Evolutionary conservation across 2,329 filamentous ascomycete genomes (phyloP), one percentile per base, ranked within the genome.

Genomic region (Colletotrichum shisoi): DNA sequence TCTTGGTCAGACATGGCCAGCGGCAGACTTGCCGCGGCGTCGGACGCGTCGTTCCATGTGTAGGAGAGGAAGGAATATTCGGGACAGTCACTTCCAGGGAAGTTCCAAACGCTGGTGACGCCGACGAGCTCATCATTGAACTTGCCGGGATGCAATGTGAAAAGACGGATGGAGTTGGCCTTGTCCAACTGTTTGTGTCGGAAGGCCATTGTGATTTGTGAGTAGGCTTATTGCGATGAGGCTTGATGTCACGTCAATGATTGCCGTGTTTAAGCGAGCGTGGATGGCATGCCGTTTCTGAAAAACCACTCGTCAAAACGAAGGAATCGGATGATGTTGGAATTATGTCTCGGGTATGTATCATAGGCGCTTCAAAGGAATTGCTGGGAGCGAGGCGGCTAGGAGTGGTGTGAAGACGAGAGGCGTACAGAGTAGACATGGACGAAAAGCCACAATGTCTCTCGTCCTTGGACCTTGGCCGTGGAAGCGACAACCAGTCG

Each of bases 401-500:
- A 27, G 17, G 7, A 5, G 11, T 12, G n/a, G 6, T 37, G 31
- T 37, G n/a, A 52, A 37, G n/a, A 37, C 4, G n/a, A 21, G 17
- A 15, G n/a, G n/a, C n/a, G n/a, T n/a, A n/a, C n/a, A n/a, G 11
- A 3, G 3, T 7, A 2, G 5, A 13, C 0, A 19, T 12, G 24
- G 15, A 9, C 7, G 7, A 11, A 49, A 7, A 12, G 11, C 2
- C 21, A 4, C 19, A 21, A 2, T 11, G 17, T 11, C 6, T 11
- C 8, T 11, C n/a, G 44, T 19, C n/a, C n/a, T n/a, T n/a, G n/a
- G n/a, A n/a, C n/a, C 3, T 8, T 34, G 17, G 13, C 19, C 19
- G 3, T 3, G 2, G 11, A 1, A 12, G 9, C 1, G 9, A 15
- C 7, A 2, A 34, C 8, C 4, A 2, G 15, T 1, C 11, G 7